Conservation (phyloP, 1,284 basidiomycete genomes). For the Pascua guehoae region DNA sequence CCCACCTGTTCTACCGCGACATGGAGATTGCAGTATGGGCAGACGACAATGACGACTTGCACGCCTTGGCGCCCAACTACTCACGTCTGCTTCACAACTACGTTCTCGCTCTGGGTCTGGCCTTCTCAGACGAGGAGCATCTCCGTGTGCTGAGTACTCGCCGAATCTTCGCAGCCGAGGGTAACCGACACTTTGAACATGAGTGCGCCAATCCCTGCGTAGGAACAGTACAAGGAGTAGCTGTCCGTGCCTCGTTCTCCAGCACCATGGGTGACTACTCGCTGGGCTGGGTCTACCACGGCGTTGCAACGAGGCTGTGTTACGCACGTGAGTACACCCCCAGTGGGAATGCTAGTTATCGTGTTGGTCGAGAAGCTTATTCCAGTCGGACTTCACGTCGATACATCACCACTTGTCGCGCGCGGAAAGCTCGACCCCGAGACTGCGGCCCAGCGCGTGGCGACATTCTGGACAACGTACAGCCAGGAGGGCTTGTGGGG, state of each 20-base stretch:
- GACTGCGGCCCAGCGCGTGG: constrained; percentile 18
- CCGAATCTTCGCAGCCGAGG: constrained; percentile 55
- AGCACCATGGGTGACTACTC: constrained; percentile 48
- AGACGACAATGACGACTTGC: constrained; percentile 41
- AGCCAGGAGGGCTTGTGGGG: constrained; percentile 33
- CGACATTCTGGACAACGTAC: constrained; percentile 31
- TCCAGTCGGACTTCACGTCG: constrained; percentile 28
- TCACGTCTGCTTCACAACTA: constrained; percentile 69
- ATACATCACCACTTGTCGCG: constrained; percentile 18
- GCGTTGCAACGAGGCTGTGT: constrained; percentile 21
- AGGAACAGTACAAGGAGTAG: constrained; percentile 59
- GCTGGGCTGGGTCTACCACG: constrained; percentile 28
- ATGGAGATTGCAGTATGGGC: constrained; percentile 14
- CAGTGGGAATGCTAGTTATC: neutral
- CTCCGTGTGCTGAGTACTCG: constrained; percentile 55
- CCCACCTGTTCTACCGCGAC: constrained; percentile 22
- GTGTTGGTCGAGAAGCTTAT: neutral
- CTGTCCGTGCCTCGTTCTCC: constrained; percentile 60
- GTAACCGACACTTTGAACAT: constrained; percentile 57
- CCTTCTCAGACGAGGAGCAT: constrained; percentile 57
- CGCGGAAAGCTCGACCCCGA: constrained; percentile 21
- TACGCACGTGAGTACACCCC: constrained; percentile 24
- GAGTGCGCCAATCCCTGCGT: constrained; percentile 61
- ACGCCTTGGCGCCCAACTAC: constrained; percentile 56
- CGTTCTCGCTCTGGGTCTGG: constrained; percentile 59